A percentile compares a stretch with the other conserved stretches of the same genome.
These are phyloP conservation scores for Colletotrichum theobromicola DNA, from an alignment of 2,329 filamentous ascomycete species.

Conservation along the genomic window DNA sequence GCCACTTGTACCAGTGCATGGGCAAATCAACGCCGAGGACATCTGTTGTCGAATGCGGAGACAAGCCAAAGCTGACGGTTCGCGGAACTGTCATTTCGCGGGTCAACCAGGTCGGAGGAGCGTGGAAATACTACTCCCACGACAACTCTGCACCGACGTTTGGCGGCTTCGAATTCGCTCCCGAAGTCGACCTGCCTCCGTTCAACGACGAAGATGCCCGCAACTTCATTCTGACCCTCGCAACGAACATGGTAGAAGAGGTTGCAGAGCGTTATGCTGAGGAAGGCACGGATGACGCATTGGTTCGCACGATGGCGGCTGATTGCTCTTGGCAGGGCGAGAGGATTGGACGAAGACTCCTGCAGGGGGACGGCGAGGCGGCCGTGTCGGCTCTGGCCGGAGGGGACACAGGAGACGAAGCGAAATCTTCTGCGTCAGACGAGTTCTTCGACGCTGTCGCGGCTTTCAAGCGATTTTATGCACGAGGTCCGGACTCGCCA, in stretches of 20 bases:
- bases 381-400: background rate
- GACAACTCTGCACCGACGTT: background rate
- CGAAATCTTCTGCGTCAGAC: background rate
- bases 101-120: background rate
- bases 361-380: background rate
- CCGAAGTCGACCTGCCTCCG: background rate
- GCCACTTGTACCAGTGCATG: background rate
- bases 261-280: background rate
- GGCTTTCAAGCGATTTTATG: background rate
- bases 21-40: background rate
- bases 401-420: background rate
- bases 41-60: background rate
- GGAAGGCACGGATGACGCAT: background rate
- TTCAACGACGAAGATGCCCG: constrained; percentile 6
- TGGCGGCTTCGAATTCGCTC: background rate
- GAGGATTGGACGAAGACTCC: background rate
- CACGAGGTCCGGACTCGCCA: background rate
- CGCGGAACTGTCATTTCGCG: background rate
- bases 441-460: background rate
- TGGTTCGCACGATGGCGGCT: background rate
- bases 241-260: background rate
- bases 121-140: background rate
- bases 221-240: background rate
- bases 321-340: background rate
- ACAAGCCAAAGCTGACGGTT: background rate